These are phyloP conservation scores for Neopestalotiopsis clavispora DNA, from an alignment of 2,329 filamentous ascomycete genomes.

Conservation along the genomic window DNA sequence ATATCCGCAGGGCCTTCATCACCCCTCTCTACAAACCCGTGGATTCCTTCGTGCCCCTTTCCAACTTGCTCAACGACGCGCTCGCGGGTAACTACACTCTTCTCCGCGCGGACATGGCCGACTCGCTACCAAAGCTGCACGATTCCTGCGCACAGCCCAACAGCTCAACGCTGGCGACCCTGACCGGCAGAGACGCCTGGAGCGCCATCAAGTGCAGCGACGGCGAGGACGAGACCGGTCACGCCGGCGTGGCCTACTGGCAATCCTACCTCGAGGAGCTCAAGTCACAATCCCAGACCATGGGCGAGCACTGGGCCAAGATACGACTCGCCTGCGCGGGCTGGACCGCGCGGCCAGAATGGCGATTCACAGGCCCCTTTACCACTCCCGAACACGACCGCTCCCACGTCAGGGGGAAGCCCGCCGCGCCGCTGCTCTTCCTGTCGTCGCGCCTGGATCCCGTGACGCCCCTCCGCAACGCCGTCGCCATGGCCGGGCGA, in stretches of 20 bases:
- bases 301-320: conserved; percentile 39
- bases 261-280: conserved; percentile 35
- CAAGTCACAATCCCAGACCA: conserved; percentile 31
- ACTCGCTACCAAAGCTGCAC: conserved; percentile 6
- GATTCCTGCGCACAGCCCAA: conserved; percentile 11
- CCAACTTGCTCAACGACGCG: conserved; percentile 27
- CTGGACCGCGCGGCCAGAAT: conserved; percentile 43
- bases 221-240: conserved; percentile 31
- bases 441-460: conserved; percentile 49
- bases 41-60: conserved; percentile 20
- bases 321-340: conserved; percentile 45
- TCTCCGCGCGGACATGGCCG: conserved; percentile 9
- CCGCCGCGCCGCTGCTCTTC: conserved; percentile 49
- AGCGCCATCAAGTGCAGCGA: conserved; percentile 41
- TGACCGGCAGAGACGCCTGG: conserved; percentile 26
- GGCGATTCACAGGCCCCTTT: conserved; percentile 42
- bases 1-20: conserved; percentile 35
- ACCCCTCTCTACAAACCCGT: conserved; percentile 37
- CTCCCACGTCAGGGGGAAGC: conserved; percentile 35
- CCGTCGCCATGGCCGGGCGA: conserved; percentile 26
- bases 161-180: conserved; percentile 1
- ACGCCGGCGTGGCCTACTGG: conserved; percentile 30
- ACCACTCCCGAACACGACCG: conserved; percentile 25
- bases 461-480: conserved; percentile 49
- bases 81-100: conserved; percentile 35